Conservation (phyloP, 1,139 yeast genomes). For the Geotrichum klebahnii region DNA sequence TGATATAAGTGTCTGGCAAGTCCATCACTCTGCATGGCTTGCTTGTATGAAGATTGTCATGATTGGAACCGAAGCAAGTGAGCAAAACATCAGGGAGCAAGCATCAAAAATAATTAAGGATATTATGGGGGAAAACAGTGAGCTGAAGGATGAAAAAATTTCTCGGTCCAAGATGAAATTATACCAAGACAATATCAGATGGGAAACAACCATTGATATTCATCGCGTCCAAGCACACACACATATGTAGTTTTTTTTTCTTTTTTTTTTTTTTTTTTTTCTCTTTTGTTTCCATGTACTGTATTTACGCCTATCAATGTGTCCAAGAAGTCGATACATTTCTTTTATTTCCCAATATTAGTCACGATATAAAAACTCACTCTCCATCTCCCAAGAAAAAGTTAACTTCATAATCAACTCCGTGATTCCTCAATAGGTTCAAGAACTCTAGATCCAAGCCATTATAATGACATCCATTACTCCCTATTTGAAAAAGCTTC, state of each 20-base stretch:
- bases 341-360: too few species aligned
- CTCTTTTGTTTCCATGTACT: too few species aligned
- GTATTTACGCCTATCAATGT: too few species aligned
- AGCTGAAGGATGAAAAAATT: conserved; percentile 13
- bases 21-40: conserved; percentile 44
- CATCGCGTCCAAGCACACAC: neutral
- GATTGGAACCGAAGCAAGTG: conserved; percentile 36
- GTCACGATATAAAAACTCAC: too few species aligned
- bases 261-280: too few species aligned
- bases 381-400: too few species aligned
- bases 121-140: conserved; percentile 30
- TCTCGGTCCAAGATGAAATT: conserved; percentile 4
- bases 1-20: conserved; percentile 43
- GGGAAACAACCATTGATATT: conserved; percentile 44
- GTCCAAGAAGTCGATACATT: too few species aligned
- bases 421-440: neutral
- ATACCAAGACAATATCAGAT: conserved; percentile 26
- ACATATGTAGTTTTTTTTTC: neutral
- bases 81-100: conserved; percentile 34
- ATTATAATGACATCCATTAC: conserved; percentile 39
- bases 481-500: conserved; percentile 60
- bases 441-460: neutral
- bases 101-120: conserved; percentile 35
- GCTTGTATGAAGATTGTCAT: conserved; percentile 39
- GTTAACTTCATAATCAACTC: neutral